Evolutionary conservation across 306 rosid genomes (phyloP).

Genomic region (Cucurbita pepo): DNA sequence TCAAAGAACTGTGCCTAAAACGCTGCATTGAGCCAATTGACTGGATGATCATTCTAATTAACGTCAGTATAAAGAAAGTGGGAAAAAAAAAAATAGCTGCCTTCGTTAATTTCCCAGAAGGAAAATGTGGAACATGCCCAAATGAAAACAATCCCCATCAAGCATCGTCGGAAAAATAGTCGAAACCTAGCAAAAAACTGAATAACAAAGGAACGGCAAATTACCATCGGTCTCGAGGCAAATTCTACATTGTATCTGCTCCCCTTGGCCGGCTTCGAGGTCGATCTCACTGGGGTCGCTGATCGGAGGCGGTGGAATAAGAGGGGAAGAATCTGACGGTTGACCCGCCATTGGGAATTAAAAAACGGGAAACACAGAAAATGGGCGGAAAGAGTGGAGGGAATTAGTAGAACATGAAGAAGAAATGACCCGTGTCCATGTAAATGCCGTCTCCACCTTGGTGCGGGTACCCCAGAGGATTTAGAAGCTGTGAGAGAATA

Average conservation of each 20-base stretch:
- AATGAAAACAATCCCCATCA: neutral
- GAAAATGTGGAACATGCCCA: neutral
- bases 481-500: neutral
- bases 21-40: neutral
- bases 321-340: slow-evolving; percentile 53
- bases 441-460: neutral
- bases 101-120: neutral
- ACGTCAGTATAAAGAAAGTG: neutral
- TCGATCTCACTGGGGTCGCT: slow-evolving; percentile 59
- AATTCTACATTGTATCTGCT: slow-evolving; percentile 95
- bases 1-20: neutral
- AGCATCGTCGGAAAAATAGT: neutral
- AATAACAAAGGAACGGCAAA: neutral
- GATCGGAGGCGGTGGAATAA: slow-evolving; percentile 50
- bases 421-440: neutral
- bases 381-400: neutral
- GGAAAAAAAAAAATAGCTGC: neutral
- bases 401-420: neutral
- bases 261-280: slow-evolving; percentile 94
- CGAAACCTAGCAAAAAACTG: neutral
- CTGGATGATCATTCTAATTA: neutral
- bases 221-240: slow-evolving; percentile 95
- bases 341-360: slow-evolving; percentile 56
- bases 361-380: neutral
- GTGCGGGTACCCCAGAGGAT: neutral